Base-by-base conservation (phyloP, 2,329 filamentous ascomycete genomes). In the Cladosporium sp. region DNA sequence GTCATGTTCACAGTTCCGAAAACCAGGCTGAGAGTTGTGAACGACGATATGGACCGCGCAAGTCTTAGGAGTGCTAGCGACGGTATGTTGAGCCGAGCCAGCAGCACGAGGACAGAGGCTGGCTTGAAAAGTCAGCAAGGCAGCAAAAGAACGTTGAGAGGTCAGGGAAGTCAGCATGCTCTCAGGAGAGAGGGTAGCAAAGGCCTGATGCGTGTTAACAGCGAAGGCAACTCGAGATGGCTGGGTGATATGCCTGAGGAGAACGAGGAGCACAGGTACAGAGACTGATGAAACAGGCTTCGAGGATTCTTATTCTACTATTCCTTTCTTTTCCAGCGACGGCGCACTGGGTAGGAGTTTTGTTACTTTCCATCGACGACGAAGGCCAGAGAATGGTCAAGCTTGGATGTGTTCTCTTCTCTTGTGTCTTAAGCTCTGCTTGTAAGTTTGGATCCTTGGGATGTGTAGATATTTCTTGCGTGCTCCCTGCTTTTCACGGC, bases 1-100 rank as follows among this genome's bases (percentile, higher is more conserved):
- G 75, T 81, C 69, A 94, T 96, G 83, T 97, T 96, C 73, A 97
- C 93, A 0, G 91, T 97, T 60, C 93, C 94, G 2, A 91, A 88
- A 71, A 88, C 93, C 72, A 84, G 85, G 65, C 74, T 97, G 61
- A 78, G 93, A 24, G 91, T 97, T n/a, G 93, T 97, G 19, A 97
- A 97, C 71, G 87, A 83, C 51, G 88, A 88, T 66, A 74, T 78
- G 50, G 73, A 76, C 60, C 62, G 70, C 56, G 68, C 68, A 32
- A 74, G 70, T 62, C 44, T 73, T 64, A 59, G 70, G 48, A 71
- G 68, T 59, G 68, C 66, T 3, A 70, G 67, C 32, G 71, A 70
- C 54, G 64, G 67, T 3, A 66, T 60, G 17, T 39, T 66, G 19
- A 64, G 61, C 47, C 48, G 64, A 10, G 61, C 56, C 7, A 60